Evolutionary conservation across 805 yeast genomes (phyloP), one percentile per base, ranked within the genome.

Genomic region (Ogataea saltuana): DNA sequence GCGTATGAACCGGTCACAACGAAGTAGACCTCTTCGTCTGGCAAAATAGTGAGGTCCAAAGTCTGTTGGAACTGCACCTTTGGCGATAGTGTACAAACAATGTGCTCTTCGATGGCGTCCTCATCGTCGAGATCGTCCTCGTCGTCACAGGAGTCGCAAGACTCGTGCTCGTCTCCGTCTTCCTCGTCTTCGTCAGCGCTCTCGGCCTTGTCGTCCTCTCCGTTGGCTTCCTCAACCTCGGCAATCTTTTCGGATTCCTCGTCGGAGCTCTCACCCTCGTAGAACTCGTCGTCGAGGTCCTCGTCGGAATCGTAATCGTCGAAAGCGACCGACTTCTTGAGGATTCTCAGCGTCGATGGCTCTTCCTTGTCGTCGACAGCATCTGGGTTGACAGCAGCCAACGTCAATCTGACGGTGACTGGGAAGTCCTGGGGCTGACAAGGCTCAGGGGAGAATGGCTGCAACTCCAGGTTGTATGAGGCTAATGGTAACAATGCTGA

Each of bases 1-100:
- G 95, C 85, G 74, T 89, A 91, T 20, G 97, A 88, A 63, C 99
- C 99, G 49, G 96, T 85, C 45, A 87, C 97, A 61, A 88, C 95
- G 62, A 93, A 93, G 74, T 75, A 82, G 49, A 93, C 88, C 63
- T 90, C 96, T 72, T 93, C 99, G 60, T 83, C 91, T 60, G 98
- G 96, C 42, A 84, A 78, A 61, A 93, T 85, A 60, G 95, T 87
- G 53, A 93, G 71, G 63, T 93, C 97, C 44, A 93, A 66, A 44
- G 95, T 74, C 76, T 91, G 98, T 75, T 93, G 99, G 69, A 65
- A 85, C 66, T 82, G 88, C 42, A 76, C 63, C 61, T 82, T 75
- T 68, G 99, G 98, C 42, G 95, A 82, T 52, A 93, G 76, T 42
- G 99, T 93, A 71, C 96, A 85, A 49, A 93, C 71, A 48, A 89